These are phyloP conservation scores for Vanrija pseudolonga DNA, from an alignment of 1,284 basidiomycete genomes.

Conservation along the genomic window DNA sequence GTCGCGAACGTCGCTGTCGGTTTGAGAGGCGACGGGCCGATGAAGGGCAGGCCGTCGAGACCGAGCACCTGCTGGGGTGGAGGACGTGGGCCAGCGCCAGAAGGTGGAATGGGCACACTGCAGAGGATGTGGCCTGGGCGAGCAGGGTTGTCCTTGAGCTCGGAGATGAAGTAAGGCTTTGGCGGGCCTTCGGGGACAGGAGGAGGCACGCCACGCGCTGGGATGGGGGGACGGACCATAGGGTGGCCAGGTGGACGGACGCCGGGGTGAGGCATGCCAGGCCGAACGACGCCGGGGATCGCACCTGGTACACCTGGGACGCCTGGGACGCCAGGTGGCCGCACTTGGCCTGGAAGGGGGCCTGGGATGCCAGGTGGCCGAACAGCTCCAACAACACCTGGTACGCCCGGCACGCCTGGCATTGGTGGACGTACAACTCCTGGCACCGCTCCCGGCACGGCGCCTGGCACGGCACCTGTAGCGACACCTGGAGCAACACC, in stretches of 20 bases:
- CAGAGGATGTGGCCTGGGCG: slow-evolving; percentile 45
- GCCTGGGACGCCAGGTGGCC: background rate
- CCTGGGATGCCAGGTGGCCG: background rate
- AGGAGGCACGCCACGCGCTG: slow-evolving; percentile 3
- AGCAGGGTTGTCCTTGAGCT: slow-evolving; percentile 40
- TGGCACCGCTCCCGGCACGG: background rate
- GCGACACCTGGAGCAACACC: background rate
- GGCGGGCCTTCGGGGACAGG: slow-evolving; percentile 23
- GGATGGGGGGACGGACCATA: slow-evolving; percentile 3
- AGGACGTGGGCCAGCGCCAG: slow-evolving; percentile 43
- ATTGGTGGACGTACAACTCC: background rate
- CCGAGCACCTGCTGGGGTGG: slow-evolving; percentile 44
- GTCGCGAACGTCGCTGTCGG: slow-evolving; percentile 48
- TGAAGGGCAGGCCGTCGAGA: slow-evolving; percentile 46
- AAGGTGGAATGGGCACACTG: slow-evolving; percentile 46
- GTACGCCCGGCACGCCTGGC: background rate
- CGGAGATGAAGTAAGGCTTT: slow-evolving; percentile 41
- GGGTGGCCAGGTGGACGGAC: slow-evolving; percentile 1
- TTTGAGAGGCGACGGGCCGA: slow-evolving; percentile 48
- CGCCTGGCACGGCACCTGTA: background rate
- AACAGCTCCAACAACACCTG: background rate
- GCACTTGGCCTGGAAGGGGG: background rate
- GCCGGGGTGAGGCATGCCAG: slow-evolving; percentile 1
- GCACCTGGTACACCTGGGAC: background rate
- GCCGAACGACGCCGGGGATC: slow-evolving; percentile 1